Evolutionary conservation across 179 eudicot genomes (phyloP), one percentile per base, ranked within the genome.

Genomic region (Silene vulgaris): DNA sequence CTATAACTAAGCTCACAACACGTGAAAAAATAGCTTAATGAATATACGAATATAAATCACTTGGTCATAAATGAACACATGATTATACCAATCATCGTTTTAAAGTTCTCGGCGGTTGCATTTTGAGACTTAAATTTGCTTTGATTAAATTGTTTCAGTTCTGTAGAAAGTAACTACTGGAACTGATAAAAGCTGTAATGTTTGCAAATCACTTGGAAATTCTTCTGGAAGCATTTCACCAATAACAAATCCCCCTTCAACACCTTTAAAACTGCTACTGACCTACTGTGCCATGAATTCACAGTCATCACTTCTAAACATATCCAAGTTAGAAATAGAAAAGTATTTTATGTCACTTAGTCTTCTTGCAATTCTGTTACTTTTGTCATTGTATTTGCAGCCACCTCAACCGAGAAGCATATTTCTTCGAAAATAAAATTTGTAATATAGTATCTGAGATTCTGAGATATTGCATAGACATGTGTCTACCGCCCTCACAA

Each of bases 351-450:
- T 1, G 60, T 48, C 17, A 13, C 60, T 9, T 21, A 23, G 6
- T 50, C 59, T 70, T 70, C 50, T 70, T 70, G 28, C 73, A 70
- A 70, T 50, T 9, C 9, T 45, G 54, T 21, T 50, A 70, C 61
- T 21, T 50, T 70, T 48, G 37, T 70, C 73, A 70, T 23, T 50
- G 11, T 70, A 37, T 70, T 70, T 21, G 4, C 37, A 6, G 29
- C 61, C 60, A 48, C 59, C 14, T 70, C 29, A 70, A 11, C 35
- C 19, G 61, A 48, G 7, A 50, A 3, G 61, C 57, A 17, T 70
- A 13, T 14, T 65, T 70, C 21, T 70, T 50, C 37, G 16, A 48
- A 50, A 11, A 48, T 23, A 19, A 70, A 48, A 45, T 21, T 8
- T 69, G 45, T 23, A 23, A 23, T 23, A 23, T 23, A 23, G 26